Percentiles rank a stretch among this genome's conserved stretches.
phyloP scores from a whole-genome alignment of 2,329 filamentous ascomycete genomes.

The Tolypocladium ophioglossoides region DNA sequence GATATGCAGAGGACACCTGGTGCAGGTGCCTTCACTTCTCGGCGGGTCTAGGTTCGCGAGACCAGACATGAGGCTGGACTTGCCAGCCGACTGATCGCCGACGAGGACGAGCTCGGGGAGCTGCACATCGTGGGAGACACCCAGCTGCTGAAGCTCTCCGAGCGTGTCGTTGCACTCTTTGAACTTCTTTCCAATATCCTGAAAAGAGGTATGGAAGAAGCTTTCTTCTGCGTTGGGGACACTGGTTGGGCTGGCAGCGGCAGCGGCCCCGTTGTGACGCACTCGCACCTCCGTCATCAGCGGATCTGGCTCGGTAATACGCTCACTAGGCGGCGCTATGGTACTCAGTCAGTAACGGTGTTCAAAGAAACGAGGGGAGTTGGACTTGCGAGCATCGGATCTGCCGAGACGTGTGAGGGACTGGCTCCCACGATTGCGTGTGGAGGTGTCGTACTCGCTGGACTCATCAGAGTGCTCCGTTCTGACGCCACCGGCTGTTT shows the following conservation, averaged over 20 bases:
- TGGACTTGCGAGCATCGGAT: conserved; percentile 28
- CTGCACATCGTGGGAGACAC: conserved; percentile 59
- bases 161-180: conserved; percentile 57
- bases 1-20: conserved; percentile 71
- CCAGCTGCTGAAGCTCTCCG: conserved; percentile 58
- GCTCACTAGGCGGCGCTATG: conserved; percentile 27
- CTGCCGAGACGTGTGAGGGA: conserved; percentile 17
- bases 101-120: conserved; percentile 74
- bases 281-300: conserved; percentile 26
- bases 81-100: conserved; percentile 77
- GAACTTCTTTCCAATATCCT: conserved; percentile 49
- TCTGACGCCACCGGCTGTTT: neutral
- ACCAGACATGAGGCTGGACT: conserved; percentile 58
- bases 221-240: conserved; percentile 20
- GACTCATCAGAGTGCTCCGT: conserved; percentile 5
- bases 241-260: conserved; percentile 12
- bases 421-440: conserved; percentile 7
- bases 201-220: conserved; percentile 32
- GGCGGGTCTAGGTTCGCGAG: conserved; percentile 63
- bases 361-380: neutral
- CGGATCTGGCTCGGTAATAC: conserved; percentile 22
- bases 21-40: conserved; percentile 62
- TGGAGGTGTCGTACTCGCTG: conserved; percentile 9
- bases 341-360: conserved; percentile 4
- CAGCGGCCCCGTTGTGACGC: conserved; percentile 8